Percentiles rank a stretch among this genome's conserved stretches.
phyloP scores from a whole-genome alignment of 2,329 filamentous ascomycete genomes.

The Xylariaceae sp. region DNA sequence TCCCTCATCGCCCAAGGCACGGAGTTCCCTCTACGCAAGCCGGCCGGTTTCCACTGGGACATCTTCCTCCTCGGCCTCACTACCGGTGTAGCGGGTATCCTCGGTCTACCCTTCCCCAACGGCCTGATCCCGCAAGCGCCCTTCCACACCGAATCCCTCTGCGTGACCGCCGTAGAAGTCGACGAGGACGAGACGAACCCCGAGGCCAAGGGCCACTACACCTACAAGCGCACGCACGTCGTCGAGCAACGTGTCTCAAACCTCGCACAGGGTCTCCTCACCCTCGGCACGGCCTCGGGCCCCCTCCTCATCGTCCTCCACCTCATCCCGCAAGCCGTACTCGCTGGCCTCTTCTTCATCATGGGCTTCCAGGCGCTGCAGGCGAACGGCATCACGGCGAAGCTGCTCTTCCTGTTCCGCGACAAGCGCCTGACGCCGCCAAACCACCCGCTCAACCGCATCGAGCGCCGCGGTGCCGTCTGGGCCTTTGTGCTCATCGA shows the following conservation, averaged over 20 bases:
- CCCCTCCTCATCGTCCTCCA: slow-evolving; percentile 69
- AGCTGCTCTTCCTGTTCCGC: slow-evolving; percentile 63
- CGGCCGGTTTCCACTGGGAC: slow-evolving; percentile 82
- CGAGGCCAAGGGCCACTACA: slow-evolving; percentile 51
- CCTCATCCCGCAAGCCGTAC: slow-evolving; percentile 71
- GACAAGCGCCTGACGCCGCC: slow-evolving; percentile 58
- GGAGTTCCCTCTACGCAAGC: slow-evolving; percentile 74
- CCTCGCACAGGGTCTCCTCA: slow-evolving; percentile 70
- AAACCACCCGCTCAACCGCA: slow-evolving; percentile 53
- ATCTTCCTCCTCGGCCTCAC: slow-evolving; percentile 74
- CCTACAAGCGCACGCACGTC: slow-evolving; percentile 52
- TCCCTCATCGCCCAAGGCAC: slow-evolving; percentile 78
- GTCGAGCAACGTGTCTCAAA: slow-evolving; percentile 78
- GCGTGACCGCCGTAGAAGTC: slow-evolving; percentile 55
- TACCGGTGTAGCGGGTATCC: slow-evolving; percentile 67
- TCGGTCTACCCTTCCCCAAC: slow-evolving; percentile 77
- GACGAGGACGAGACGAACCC: slow-evolving; percentile 49
- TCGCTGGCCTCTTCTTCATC: slow-evolving; percentile 77
- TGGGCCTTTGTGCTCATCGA: slow-evolving; percentile 68
- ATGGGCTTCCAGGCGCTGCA: slow-evolving; percentile 77
- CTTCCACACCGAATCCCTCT: slow-evolving; percentile 74
- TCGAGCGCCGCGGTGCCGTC: slow-evolving; percentile 58
- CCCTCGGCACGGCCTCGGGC: slow-evolving; percentile 71
- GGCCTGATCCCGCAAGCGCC: slow-evolving; percentile 79
- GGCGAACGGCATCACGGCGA: slow-evolving; percentile 71